Base-by-base conservation (phyloP, 306 rosid species). In the Comarum palustre region DNA sequence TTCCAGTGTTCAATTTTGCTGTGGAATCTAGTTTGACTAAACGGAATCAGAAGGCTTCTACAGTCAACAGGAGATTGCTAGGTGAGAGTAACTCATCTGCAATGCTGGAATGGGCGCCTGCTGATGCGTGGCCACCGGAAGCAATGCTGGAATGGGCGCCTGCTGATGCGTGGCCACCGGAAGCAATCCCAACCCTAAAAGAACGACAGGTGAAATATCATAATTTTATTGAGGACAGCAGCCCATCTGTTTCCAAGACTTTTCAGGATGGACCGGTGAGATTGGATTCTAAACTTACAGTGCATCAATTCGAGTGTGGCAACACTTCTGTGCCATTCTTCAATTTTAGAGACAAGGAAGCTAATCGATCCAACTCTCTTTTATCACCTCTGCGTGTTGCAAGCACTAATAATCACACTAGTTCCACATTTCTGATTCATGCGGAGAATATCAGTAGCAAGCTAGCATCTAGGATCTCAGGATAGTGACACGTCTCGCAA, bases 1-100 rank as follows among this genome's bases (percentile, higher is more conserved):
- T 84, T 81, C 90, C 97, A 27, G 46, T 85, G 79, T 81, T 79
- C 65, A 69, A 15, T 63, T 66, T 75, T 79, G 81, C 87, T 72
- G 76, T 27, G 52, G 86, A 89, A 66, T 60, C 72, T 74, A 54
- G 62, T 55, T 57, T 67, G 80, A 69, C 80, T 52, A 24, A 72
- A 72, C 78, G 71, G 69, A 55, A 79, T 65, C 83, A 76, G 54
- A 76, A 67, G 43, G 51, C 55, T 50, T 79, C 71, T 75, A 78
- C 64, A 66, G 57, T 38, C 73, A 72, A 25, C 1, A 73, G 73
- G 62, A 87, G 77, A 73, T 73, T 43, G 60, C 66, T 54, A 5
- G 75, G 45, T 12, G 81, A 69, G 77, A 79, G 66, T 73, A 66
- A 60, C 43, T 74, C 79, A 22, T 74, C 84, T 17, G 72, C 85